Evolutionary conservation across 2,329 filamentous ascomycete genomes (phyloP).

Genomic region (Myriosclerotinia curreyana): DNA sequence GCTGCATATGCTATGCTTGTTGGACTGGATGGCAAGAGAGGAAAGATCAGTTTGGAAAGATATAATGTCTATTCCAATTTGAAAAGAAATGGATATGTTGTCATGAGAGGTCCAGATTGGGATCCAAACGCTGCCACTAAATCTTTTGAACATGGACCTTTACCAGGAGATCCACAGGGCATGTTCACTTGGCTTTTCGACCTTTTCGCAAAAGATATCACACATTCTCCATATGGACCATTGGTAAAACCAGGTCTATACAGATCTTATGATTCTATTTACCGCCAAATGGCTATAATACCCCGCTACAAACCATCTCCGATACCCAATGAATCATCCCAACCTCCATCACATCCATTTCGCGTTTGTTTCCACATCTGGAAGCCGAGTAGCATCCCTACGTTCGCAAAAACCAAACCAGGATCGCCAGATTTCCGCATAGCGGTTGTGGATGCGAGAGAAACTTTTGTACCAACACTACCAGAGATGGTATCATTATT

Average conservation of each 20-base stretch:
- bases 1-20: constrained; percentile 85
- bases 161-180: constrained; percentile 26
- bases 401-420: constrained; percentile 77
- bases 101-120: constrained; percentile 65
- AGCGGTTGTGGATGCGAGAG: constrained; percentile 73
- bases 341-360: constrained; percentile 52
- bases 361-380: constrained; percentile 77
- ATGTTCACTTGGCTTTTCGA: constrained; percentile 38
- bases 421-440: constrained; percentile 80
- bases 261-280: constrained; percentile 68
- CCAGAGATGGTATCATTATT: constrained; percentile 69
- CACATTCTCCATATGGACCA: constrained; percentile 47
- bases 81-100: constrained; percentile 76
- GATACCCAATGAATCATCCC: constrained; percentile 37
- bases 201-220: constrained; percentile 31
- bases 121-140: constrained; percentile 37
- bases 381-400: constrained; percentile 59
- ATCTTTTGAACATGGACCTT: not conserved
- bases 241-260: constrained; percentile 62
- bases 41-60: constrained; percentile 67
- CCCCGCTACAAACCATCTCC: constrained; percentile 62
- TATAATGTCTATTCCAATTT: constrained; percentile 87
- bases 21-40: constrained; percentile 61
- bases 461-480: constrained; percentile 68
- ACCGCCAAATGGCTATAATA: constrained; percentile 71